Evolutionary conservation across 305 asterid genomes (phyloP), one percentile per base, ranked within the genome.

Genomic region (Nicotiana rustica): DNA sequence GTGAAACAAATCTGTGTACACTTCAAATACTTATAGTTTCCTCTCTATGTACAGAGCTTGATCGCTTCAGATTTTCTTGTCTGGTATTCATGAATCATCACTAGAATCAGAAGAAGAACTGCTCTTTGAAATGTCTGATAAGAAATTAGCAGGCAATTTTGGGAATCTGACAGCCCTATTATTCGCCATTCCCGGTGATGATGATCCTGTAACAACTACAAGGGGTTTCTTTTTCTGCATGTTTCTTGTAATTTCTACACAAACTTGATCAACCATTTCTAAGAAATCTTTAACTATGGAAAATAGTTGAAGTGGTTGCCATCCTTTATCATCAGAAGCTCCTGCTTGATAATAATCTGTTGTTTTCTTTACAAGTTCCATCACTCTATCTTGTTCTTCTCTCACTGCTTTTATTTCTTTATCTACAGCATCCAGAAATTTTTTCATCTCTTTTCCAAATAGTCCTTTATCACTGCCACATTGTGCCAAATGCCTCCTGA

Each of bases 261-360:
- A 97, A 29, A 90, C 99, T 82, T 89, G 88, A 88, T 97, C 99
- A 61, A 95, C 99, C 99, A 97, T 92, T 67, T 85, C 89, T 15
- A 93, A 86, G 81, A 97, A 97, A 88, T 95, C 99, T 49, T 85
- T 88, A 12, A 95, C 93, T 5, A 97, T 92, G 1, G 91, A 85
- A 61, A 95, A 95, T 65, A 97, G 83, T 36, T 90, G 98, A 56
- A 97, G 84, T 1, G 83, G 86, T 71, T 90, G 88, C 82, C 85
- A 83, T 35, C 91, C 91, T 71, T 86, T 93, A 62, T 91, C 93
- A 21, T 86, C 94, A 2, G 92, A 90, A 2, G 92, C 88, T 77
- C 98, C 97, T 29, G 97, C 88, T 65, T 95, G 98, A 83, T 92
- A 95, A 81, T 97, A 93, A 55, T 93, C 95, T 44, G 93, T 92